Evolutionary conservation across 495 filamentous ascomycete genomes (phyloP).

Genomic region (Aspergillus kassunensis): DNA sequence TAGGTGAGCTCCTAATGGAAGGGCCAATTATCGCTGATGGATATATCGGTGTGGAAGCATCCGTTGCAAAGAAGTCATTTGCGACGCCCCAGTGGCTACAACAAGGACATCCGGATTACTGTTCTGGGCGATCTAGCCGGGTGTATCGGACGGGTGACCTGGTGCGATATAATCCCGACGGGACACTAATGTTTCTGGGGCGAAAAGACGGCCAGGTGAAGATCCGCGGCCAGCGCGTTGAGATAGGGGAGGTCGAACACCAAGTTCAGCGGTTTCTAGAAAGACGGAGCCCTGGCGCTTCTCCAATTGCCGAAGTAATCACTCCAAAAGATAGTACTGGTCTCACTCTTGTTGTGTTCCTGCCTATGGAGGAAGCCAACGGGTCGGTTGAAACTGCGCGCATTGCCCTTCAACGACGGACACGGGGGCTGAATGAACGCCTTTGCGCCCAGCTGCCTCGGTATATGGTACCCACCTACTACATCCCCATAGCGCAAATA

Average conservation of each 20-base stretch:
- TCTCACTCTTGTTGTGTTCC: not conserved
- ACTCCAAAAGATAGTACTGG: not conserved
- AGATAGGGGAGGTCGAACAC: not conserved
- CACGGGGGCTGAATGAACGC: not conserved
- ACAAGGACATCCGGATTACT: not conserved
- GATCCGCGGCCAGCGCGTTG: not conserved
- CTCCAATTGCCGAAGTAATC: not conserved
- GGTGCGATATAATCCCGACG: not conserved
- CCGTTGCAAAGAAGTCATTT: not conserved
- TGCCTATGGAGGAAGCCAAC: not conserved
- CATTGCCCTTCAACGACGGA: not conserved
- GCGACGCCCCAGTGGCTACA: not conserved
- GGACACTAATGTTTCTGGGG: not conserved
- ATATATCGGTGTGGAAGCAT: not conserved
- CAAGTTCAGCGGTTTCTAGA: not conserved
- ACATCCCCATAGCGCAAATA: not conserved
- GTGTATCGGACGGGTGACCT: not conserved
- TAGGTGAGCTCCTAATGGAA: not conserved
- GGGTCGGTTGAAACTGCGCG: not conserved
- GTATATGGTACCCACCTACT: not conserved
- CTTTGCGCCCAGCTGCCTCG: not conserved
- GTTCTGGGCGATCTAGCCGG: not conserved
- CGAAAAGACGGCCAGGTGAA: not conserved
- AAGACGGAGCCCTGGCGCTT: not conserved
- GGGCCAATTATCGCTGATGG: not conserved